These are phyloP conservation scores for Cyberlindnera bimundalis DNA, from an alignment of 805 yeast genomes.

Conservation along the genomic window DNA sequence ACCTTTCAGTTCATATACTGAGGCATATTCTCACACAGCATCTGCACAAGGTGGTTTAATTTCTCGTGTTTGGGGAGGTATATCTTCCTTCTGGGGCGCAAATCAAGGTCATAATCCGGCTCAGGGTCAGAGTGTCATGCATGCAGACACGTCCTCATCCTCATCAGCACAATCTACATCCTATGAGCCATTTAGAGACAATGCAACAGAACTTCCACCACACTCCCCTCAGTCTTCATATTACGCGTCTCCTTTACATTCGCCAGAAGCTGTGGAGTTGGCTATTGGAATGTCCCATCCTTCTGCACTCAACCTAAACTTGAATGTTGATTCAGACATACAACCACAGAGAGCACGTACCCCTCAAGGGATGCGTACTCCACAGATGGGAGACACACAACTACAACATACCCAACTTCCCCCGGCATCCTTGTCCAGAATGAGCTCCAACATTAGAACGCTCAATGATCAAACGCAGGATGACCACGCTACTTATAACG, in stretches of 20 bases:
- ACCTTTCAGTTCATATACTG: constrained; percentile 41
- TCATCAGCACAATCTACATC: not conserved
- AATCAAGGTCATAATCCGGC: constrained; percentile 4
- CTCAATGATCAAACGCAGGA: constrained; percentile 29
- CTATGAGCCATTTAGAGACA: constrained; percentile 13
- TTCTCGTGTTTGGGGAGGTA: constrained; percentile 31
- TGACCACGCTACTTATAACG: constrained; percentile 51
- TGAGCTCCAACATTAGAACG: constrained; percentile 26
- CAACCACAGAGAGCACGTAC: constrained; percentile 13
- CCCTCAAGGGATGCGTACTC: constrained; percentile 9
- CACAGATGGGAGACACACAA: not conserved
- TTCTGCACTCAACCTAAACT: constrained; percentile 22
- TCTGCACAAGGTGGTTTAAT: constrained; percentile 26
- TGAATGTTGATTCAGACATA: constrained; percentile 16
- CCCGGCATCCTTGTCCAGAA: constrained; percentile 14
- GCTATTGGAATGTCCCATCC: constrained; percentile 21
- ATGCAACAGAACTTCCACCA: constrained; percentile 1
- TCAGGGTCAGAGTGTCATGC: not conserved
- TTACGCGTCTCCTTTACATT: constrained; percentile 28
- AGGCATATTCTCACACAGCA: constrained; percentile 26
- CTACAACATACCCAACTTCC: constrained; percentile 2
- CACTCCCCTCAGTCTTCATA: constrained; percentile 22
- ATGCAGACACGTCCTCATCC: not conserved
- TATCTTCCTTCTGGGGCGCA: constrained; percentile 29
- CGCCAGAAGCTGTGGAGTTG: constrained; percentile 18